Evolutionary conservation across 2,329 filamentous ascomycete species (phyloP), one percentile per base, ranked within the genome.

Genomic region (Phoma herbarum): DNA sequence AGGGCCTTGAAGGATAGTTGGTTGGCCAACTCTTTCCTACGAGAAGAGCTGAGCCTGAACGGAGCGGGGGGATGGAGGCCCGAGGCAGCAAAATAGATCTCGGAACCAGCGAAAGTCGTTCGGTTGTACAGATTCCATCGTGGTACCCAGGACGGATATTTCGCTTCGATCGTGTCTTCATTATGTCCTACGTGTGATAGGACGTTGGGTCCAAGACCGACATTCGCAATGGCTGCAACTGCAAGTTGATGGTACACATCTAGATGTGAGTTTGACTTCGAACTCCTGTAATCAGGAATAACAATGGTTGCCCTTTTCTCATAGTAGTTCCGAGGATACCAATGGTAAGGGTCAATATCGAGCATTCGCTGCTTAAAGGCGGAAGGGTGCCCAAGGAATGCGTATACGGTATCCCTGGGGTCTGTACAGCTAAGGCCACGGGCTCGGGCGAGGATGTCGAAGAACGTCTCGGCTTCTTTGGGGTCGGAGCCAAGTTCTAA

Each of bases 341-440:
- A 53, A 12, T 33, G 5, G n/a, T 60, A 60, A 11, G 56, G 60
- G 4, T 42, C 44, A 7, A 44, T 25, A 20, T 62, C 54, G 14
- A 49, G 18, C 3, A 42, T n/a, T 26, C 49, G 50, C 18, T 39
- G 43, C 25, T 63, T 60, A 37, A 58, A 63, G 12, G 60, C 57
- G 3, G 57, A 52, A 1, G 60, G 60, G 25, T 60, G 60, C 11
- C 60, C 60, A 4, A 63, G 50, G 14, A 63, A 60, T 1, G 57
- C 60, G 22, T 58, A 63, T 0, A 63, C 31, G 2, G 11, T 41
- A 25, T 63, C 60, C 26, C 28, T 46, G 2, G 16, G 45, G 2
- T 63, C 52, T 31, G 60, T 52, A 26, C 48, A 55, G 1, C 22
- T 12, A 18, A 60, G 35, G 14, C 60, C 57, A 1, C 53, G 43